phyloP scores from a whole-genome alignment of 2,329 filamentous ascomycete species.

The Fusarium tuaranense region DNA sequence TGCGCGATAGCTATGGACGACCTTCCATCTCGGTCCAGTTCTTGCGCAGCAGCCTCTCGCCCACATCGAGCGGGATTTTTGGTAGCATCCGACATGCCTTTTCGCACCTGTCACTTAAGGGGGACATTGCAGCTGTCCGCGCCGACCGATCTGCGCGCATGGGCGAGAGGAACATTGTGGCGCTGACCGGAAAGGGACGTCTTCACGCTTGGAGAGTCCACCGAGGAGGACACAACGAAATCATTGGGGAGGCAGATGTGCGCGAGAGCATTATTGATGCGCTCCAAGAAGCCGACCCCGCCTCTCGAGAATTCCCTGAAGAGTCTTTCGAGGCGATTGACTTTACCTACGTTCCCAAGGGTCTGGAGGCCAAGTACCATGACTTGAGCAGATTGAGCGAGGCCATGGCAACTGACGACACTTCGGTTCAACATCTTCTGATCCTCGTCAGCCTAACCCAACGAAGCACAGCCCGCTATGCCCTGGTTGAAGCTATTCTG shows the following conservation, averaged over 20 bases:
- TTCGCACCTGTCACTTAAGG: constrained; percentile 75
- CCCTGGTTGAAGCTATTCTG: constrained; percentile 78
- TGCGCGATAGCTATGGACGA: constrained; percentile 88
- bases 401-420: constrained; percentile 61
- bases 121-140: constrained; percentile 83
- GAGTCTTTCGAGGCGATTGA: constrained; percentile 81
- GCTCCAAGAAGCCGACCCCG: constrained; percentile 67
- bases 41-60: constrained; percentile 71
- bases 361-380: constrained; percentile 61
- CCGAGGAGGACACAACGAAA: constrained; percentile 84
- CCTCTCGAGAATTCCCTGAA: constrained; percentile 60
- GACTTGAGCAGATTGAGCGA: constrained; percentile 64
- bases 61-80: constrained; percentile 75
- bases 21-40: constrained; percentile 84
- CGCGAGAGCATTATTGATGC: constrained; percentile 72
- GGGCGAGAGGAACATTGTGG: constrained; percentile 86
- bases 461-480: constrained; percentile 71
- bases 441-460: constrained; percentile 69
- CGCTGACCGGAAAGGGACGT: constrained; percentile 80
- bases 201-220: constrained; percentile 91
- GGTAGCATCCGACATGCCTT: constrained; percentile 85
- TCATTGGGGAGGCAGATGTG: constrained; percentile 78
- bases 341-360: constrained; percentile 75
- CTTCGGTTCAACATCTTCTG: constrained; percentile 68
- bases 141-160: constrained; percentile 78